Base-by-base conservation (phyloP, 192 early-diverging fungal genomes). In the Coemansia sp. region DNA sequence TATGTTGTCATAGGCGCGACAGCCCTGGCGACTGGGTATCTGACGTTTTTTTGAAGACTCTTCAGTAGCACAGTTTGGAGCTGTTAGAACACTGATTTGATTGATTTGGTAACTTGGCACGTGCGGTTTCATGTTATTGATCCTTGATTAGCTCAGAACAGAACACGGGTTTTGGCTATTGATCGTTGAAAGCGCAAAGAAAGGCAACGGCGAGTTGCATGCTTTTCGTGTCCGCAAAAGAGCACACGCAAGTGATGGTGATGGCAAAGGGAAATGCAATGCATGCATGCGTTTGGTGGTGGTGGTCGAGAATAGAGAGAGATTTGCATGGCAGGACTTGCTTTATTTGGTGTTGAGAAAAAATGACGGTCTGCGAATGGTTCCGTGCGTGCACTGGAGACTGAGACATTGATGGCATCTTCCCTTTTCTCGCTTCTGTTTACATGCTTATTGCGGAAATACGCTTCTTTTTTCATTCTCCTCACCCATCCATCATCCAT, bases 1-100 rank as follows among this genome's bases (percentile, higher is more conserved):
- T 95, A 94, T 61, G 78, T 77, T 33, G 92, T 93, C 49, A 59
- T 95, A 14, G 90, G 72, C 24, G 86, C 85, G 30, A 89, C 87
- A 10, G 79, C 85, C 20, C 74, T 90, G 71, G 77, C 85, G 49
- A 81, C 89, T 14, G 65, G 77, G 49, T 84, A 77, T 26, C 68
- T 88, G 71, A 85, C 86, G 48, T 67, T 85, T 57, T 78, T 88
- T n/a, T 90, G 18, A 46, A 14, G 2, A 14, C 11, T 30, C 30
- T 30, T 30, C 30, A 30, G 30, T 3, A 30, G 30, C 30, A 30
- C 30, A 30, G 30, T 30, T 30, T 30, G 3, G 30, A 30, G 3
- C 1, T 30, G 16, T 18, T 0, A 1, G 18, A 46, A 18, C 14
- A 7, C 9, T 53, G 51, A 53, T 53, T 26, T 53, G 51, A 53